Base-by-base conservation (phyloP, 768 basidiomycete species). In the Sistotremastrum niveocremeum region DNA sequence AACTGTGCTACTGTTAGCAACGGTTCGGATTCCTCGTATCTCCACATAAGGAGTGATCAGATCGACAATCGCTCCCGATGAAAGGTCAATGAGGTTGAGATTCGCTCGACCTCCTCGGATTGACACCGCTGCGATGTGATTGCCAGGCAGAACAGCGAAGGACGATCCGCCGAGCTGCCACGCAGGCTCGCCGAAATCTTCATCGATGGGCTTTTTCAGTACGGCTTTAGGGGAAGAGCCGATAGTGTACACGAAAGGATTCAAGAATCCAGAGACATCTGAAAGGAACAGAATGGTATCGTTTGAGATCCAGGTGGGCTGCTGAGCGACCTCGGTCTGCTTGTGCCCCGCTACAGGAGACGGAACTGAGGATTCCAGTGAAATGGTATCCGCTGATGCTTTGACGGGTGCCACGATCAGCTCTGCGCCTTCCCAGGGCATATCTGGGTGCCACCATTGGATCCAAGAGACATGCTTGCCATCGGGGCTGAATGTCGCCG, bases 401-500 rank as follows among this genome's bases (percentile, higher is more conserved):
- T 46, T 37, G 34, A 79, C 63, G n/a, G 72, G 62, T 0, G 72
- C 81, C 34, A 78, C 54, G 56, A 69, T 65, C 48, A 84, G 65
- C 52, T 73, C 62, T 1, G 70, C 64, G 3, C 77, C 79, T 53
- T 81, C 74, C 81, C 81, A 87, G 9, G 83, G 75, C 78, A 80
- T 78, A 49, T 78, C 70, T 0, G 79, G 79, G 43, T 80, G 80
- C 50, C 60, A 69, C 84, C 82, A 84, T 49, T 79, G 68, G 37
- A 75, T 64, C 77, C 77, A 87, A 1, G 69, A 71, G 11, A 85
- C 52, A 44, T 64, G 66, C 34, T 58, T 63, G 1, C 81, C 83
- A 49, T 78, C 71, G 0, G 76, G 71, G 32, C 75, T 76, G 62
- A 81, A 79, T 30, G 59, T 61, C 0, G 81, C 76, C 1, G 66